These are phyloP conservation scores for Sordariomycetes sp. DNA, from an alignment of 2,329 filamentous ascomycete species.

Conservation along the genomic window DNA sequence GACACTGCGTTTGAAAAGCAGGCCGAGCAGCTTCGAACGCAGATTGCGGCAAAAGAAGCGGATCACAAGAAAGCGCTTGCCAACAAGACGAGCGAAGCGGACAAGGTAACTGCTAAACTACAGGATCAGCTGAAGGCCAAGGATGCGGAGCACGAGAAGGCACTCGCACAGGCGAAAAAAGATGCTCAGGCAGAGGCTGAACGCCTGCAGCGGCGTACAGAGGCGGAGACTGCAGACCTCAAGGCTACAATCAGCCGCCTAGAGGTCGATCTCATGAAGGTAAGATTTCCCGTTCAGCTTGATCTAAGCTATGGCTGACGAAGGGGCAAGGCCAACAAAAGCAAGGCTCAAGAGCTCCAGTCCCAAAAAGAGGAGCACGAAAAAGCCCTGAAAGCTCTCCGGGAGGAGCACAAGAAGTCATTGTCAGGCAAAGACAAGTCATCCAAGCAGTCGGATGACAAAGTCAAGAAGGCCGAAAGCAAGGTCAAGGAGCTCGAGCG, in stretches of 20 bases:
- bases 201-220: slow-evolving; percentile 35
- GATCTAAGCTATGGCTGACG: background rate
- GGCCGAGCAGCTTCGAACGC: slow-evolving; percentile 16
- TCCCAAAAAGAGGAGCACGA: slow-evolving; percentile 32
- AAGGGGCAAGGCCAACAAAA: slow-evolving; percentile 45
- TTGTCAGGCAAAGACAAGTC: too few species aligned
- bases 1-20: slow-evolving; percentile 19
- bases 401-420: background rate
- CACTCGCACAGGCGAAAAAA: slow-evolving; percentile 38
- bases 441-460: slow-evolving; percentile 26
- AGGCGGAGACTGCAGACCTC: slow-evolving; percentile 56
- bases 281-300: slow-evolving; percentile 11
- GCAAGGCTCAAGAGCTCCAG: slow-evolving; percentile 50
- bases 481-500: slow-evolving; percentile 15
- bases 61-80: slow-evolving; percentile 7
- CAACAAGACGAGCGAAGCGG: background rate
- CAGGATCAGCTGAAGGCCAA: slow-evolving; percentile 8
- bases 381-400: slow-evolving; percentile 11
- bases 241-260: slow-evolving; percentile 51
- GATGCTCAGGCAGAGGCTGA: slow-evolving; percentile 38
- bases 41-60: slow-evolving; percentile 16
- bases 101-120: slow-evolving; percentile 7
- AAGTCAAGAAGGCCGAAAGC: slow-evolving; percentile 13
- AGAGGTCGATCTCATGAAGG: slow-evolving; percentile 54
- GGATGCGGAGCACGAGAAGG: slow-evolving; percentile 24